phyloP scores from a whole-genome alignment of 805 yeast genomes.

The Pichia insulana region DNA sequence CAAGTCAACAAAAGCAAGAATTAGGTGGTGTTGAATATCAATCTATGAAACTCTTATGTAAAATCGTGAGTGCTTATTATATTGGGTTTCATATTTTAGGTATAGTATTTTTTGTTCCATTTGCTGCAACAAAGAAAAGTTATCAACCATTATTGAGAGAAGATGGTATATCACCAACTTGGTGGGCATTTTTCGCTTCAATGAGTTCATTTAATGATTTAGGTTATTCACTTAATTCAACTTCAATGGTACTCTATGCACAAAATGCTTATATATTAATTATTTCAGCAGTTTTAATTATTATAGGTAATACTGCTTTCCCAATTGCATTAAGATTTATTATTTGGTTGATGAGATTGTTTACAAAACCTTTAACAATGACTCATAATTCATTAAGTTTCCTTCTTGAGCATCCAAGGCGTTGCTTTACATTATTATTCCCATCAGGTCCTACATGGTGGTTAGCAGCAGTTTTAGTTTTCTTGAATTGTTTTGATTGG shows the following conservation, averaged over 20 bases:
- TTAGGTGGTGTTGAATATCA: slow-evolving; percentile 96
- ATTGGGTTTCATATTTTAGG: slow-evolving; percentile 65
- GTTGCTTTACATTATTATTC: slow-evolving; percentile 88
- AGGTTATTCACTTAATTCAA: slow-evolving; percentile 74
- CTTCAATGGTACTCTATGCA: slow-evolving; percentile 66
- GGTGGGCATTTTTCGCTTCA: slow-evolving; percentile 92
- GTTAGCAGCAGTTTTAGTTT: slow-evolving; percentile 67
- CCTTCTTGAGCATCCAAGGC: slow-evolving; percentile 88
- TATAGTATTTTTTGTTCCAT: slow-evolving; percentile 48
- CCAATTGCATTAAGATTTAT: slow-evolving; percentile 75
- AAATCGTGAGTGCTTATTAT: slow-evolving; percentile 57
- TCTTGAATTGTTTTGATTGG: slow-evolving; percentile 69
- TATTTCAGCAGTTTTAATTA: slow-evolving; percentile 58
- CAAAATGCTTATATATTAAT: slow-evolving; percentile 58
- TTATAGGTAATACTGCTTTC: slow-evolving; percentile 92
- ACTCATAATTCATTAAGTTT: slow-evolving; percentile 74
- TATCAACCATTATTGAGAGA: slow-evolving; percentile 38
- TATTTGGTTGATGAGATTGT: slow-evolving; percentile 69
- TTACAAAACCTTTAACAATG: slow-evolving; percentile 57
- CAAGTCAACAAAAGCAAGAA: slow-evolving; percentile 82
- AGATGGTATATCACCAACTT: slow-evolving; percentile 62
- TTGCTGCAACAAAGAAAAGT: slow-evolving; percentile 37
- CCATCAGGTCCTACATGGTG: slow-evolving; percentile 96
- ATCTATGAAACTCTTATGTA: slow-evolving; percentile 68
- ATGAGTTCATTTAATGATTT: slow-evolving; percentile 77